Base-by-base conservation (phyloP, 2,329 filamentous ascomycete genomes). In the Sporothrix schenckii region DNA sequence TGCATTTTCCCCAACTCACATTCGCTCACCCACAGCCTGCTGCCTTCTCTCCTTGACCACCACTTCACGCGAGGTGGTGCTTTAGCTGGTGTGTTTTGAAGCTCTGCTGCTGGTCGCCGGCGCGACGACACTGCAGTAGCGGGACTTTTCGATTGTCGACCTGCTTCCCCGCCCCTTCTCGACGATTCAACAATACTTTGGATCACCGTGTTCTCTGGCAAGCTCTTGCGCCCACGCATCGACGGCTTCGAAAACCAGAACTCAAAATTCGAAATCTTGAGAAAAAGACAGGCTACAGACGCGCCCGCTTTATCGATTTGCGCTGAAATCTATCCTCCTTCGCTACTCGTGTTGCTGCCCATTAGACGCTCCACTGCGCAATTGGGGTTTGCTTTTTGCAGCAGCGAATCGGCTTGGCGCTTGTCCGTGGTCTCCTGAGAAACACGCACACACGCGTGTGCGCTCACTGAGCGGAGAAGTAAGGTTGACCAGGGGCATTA, bases 381-480 rank as follows among this genome's bases (percentile, higher is more conserved):
- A 53, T 44, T 71, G 63, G 49, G 14, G 60, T 41, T 65, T 69
- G 50, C 60, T 41, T 54, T 71, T 54, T 71, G 66, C 52, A 66
- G 52, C 58, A 71, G 52, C 70, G 61, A 66, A 68, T 71, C 70
- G 58, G 56, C 69, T 71, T 71, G 69, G 69, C 69, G 30, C 69
- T 49, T 19, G 52, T 56, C 56, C 24, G 9, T 30, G 44, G 68
- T 72, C 67, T 41, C 67, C 67, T 63, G 30, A 70, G 70, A 70
- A 69, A 63, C 70, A 72, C 47, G 19, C 58, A 61, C n/a, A 61
- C 60, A n/a, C 49, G 13, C n/a, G n/a, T 14, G n/a, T 14, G 53
- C 34, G 5, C 16, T 21, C 7, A 54, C 41, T 30, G 34, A 34
- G 9, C 34, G 54, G 53, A 19, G n/a, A 6, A 39, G 54, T 54